phyloP scores from a whole-genome alignment of 176 grass and related monocot species.

The Musa itinerans region DNA sequence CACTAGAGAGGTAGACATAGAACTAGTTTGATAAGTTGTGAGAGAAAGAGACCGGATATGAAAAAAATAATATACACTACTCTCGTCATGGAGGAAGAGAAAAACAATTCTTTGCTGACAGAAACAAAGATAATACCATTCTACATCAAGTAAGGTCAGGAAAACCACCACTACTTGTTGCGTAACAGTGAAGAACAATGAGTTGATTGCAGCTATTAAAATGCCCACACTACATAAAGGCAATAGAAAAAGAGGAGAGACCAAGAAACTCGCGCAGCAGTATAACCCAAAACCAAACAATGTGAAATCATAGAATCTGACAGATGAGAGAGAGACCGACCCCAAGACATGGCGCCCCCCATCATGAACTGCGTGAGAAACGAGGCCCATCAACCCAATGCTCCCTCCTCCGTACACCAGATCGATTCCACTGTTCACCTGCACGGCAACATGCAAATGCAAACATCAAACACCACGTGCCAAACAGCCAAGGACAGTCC shows the following conservation, averaged over 20 bases:
- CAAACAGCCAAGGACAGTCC: too few species aligned
- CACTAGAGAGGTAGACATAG: neutral
- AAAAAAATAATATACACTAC: too few species aligned
- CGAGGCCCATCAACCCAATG: conserved; percentile 94
- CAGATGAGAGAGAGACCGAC: conserved; percentile 31
- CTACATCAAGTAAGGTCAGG: too few species aligned
- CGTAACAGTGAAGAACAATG: neutral
- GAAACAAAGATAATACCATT: too few species aligned
- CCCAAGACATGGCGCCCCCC: conserved; percentile 97
- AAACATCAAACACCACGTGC: neutral
- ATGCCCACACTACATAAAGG: neutral
- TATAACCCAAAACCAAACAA: conserved; percentile 21
- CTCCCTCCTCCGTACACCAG: conserved; percentile 94
- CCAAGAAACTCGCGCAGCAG: neutral
- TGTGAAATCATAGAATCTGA: neutral
- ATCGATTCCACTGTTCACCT: conserved; percentile 94
- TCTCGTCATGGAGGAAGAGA: too few species aligned
- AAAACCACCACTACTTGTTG: neutral
- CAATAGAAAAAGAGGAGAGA: neutral
- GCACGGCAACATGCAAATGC: conserved; percentile 15
- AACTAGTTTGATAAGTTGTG: too few species aligned
- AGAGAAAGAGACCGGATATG: too few species aligned
- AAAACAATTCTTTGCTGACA: too few species aligned
- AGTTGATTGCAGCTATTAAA: neutral
- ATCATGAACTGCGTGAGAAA: conserved; percentile 96